These are phyloP conservation scores for Chrysoporthe deuterocubensis DNA, from an alignment of 2,329 filamentous ascomycete species.

Conservation along the genomic window DNA sequence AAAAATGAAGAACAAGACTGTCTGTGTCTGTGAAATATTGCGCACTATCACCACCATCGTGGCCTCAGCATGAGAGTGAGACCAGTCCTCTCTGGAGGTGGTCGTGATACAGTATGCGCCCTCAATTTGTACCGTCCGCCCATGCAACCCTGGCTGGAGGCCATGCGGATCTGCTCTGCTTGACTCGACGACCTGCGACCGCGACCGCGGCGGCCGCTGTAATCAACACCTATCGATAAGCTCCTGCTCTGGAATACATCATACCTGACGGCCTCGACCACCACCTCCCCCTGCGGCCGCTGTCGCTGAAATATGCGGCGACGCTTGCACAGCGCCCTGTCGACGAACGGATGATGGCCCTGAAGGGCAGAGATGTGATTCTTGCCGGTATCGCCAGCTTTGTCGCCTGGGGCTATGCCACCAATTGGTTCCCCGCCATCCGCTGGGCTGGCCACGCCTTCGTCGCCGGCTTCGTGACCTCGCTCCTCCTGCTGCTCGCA, in stretches of 20 bases:
- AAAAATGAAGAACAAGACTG: background rate
- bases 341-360: slow-evolving; percentile 59
- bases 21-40: background rate
- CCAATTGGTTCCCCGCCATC: slow-evolving; percentile 80
- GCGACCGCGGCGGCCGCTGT: background rate
- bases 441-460: slow-evolving; percentile 89
- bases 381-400: slow-evolving; percentile 72
- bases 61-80: background rate
- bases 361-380: slow-evolving; percentile 74
- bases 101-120: background rate
- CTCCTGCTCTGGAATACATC: slow-evolving; percentile 19
- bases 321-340: slow-evolving; percentile 17
- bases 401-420: slow-evolving; percentile 84
- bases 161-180: background rate
- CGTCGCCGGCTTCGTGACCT: slow-evolving; percentile 65
- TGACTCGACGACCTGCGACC: background rate
- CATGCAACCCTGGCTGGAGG: background rate
- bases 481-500: slow-evolving; percentile 58
- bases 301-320: slow-evolving; percentile 27
- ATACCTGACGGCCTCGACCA: slow-evolving; percentile 14
- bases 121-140: background rate
- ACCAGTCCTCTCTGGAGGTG: background rate
- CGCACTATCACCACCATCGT: background rate
- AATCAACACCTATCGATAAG: slow-evolving; percentile 27
- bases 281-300: background rate